A percentile compares a stretch with the other conserved stretches of the same genome.
phyloP scores from a whole-genome alignment of 345 rosid species.

The Eucalyptus urophylla region DNA sequence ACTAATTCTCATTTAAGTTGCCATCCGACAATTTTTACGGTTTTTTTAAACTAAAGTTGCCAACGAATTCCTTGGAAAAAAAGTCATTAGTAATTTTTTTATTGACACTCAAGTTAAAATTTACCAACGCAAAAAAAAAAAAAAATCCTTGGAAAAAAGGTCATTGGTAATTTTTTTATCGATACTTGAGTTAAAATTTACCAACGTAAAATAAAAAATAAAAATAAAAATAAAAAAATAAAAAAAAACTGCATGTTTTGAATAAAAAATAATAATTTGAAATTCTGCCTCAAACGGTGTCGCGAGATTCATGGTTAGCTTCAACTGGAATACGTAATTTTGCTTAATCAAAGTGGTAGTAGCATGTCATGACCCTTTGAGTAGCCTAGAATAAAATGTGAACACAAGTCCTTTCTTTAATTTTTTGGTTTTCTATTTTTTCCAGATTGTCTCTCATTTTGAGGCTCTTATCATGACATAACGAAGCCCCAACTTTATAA shows the following conservation, averaged over 20 bases:
- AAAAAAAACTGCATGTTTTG: no score
- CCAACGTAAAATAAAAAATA: not conserved
- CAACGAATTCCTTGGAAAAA: not conserved
- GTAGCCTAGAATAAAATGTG: no score
- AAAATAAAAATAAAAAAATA: no score
- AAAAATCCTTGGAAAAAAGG: not conserved
- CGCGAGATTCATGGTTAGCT: not conserved
- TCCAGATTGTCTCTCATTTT: not conserved
- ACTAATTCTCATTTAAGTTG: not conserved
- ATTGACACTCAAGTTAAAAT: not conserved
- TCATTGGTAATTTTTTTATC: no score
- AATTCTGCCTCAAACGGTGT: not conserved
- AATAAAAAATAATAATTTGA: not conserved
- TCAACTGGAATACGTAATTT: not conserved
- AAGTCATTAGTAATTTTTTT: no score
- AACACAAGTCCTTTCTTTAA: not conserved
- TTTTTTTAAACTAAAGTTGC: not conserved
- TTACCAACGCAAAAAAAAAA: not conserved
- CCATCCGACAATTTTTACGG: not conserved
- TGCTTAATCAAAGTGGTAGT: not conserved
- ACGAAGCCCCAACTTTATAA: not conserved
- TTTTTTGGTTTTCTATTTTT: not conserved
- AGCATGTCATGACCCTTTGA: not conserved
- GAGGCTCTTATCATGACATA: not conserved
- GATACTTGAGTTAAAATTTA: not conserved